Base-by-base conservation (phyloP, 352 stramenopile genomes). In the Albugo candida region DNA sequence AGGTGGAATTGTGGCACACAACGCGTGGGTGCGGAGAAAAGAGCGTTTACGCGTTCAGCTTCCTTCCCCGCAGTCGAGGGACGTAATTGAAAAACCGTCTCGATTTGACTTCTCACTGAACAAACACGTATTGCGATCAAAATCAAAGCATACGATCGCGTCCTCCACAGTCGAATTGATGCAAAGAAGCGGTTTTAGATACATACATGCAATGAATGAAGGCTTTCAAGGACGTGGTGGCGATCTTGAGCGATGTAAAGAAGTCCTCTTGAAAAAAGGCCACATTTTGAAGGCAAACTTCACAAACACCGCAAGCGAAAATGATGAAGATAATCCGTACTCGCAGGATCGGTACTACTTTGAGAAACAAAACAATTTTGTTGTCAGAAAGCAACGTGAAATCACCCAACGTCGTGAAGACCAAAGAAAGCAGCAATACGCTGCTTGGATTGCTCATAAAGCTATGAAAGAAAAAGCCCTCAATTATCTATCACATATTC, bases 161-260 rank as follows among this genome's bases (percentile, higher is more conserved):
- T 81, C 69, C 18, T 83, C 72, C 4, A 81, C 76, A 0, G 69
- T 83, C 13, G 76, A 89, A 20, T 54, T 89, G 13, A 86, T 89
- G 73, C 58, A 63, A 11, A 48, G 63, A 21, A 85, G 71, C 47
- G 76, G 71, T 1, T 67, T 89, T 42, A 85, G 83, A 49, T 89
- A 85, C 48, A 71, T 86, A 8, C 76, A 86, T 43, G 73, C 76
- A 14, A 89, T 86, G 76, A 86, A 68, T 48, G 72, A 89, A 60
- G 76, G 74, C 13, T 86, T 89, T 48, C 73, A 89, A 53, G 76
- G 73, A 12, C 67, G 76, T n/a, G 73, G 71, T 6, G 74, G 74
- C 5, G 79, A 92, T 50, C 53, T 92, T 13, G 79, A 92, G 43
- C 84, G 82, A 49, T 79, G 70, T 42, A 71, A 77, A 41, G 58